A percentile compares a stretch with the other conserved stretches of the same genome.
phyloP scores from a whole-genome alignment of 1,284 basidiomycete species.

The Hypsizygus ulmarius region DNA sequence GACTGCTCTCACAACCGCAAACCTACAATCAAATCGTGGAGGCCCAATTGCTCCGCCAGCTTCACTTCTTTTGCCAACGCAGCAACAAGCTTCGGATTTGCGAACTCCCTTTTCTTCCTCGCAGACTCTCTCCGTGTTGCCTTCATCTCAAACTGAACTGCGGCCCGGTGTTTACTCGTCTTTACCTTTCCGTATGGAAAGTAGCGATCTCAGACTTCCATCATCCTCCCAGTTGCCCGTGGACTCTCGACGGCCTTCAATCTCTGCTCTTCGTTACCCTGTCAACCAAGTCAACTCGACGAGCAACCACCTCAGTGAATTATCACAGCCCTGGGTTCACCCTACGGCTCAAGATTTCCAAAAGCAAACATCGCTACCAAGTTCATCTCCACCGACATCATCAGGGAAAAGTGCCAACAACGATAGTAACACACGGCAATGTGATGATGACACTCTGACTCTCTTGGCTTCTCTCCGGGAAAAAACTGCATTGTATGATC shows the following conservation, averaged over 20 bases:
- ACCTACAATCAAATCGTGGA: no score
- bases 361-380: conserved; percentile 12
- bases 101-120: conserved; percentile 11
- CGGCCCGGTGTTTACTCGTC: conserved; percentile 1
- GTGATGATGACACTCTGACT: conserved; percentile 16
- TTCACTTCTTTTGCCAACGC: not conserved
- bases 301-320: not conserved
- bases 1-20: conserved; percentile 2
- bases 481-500: conserved; percentile 42
- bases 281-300: not conserved
- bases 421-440: conserved; percentile 10
- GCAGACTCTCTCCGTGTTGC: conserved; percentile 1
- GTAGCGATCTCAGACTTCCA: not conserved
- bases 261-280: not conserved
- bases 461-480: conserved; percentile 40
- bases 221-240: no score
- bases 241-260: not conserved
- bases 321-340: not conserved
- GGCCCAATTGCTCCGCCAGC: conserved; percentile 1
- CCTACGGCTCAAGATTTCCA: conserved; percentile 11
- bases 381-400: conserved; percentile 17
- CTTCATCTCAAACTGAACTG: no score
- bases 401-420: conserved; percentile 9
- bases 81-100: not conserved
- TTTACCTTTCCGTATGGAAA: conserved; percentile 7